Conservation (phyloP, 1,139 yeast genomes). For the Schizosaccharomyces versatilis region DNA sequence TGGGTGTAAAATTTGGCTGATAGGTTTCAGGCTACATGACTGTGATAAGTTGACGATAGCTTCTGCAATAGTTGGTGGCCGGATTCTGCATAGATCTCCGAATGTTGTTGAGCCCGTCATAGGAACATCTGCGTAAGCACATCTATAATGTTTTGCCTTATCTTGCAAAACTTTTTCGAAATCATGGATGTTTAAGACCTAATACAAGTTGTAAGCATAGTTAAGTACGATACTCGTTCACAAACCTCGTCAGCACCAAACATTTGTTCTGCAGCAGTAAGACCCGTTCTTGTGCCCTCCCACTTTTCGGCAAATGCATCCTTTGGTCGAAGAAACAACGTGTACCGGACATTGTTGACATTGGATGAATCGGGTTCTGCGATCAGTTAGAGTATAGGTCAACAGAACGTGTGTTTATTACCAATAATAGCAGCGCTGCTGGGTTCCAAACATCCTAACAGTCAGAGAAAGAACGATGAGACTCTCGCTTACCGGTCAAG, state of each 20-base stretch:
- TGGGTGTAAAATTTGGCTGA: slow-evolving; percentile 25
- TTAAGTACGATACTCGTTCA: not conserved
- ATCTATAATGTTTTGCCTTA: not conserved
- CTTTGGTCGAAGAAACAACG: slow-evolving; percentile 73
- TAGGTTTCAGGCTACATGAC: too few species aligned
- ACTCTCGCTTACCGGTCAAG: slow-evolving; percentile 62
- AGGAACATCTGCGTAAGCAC: not conserved
- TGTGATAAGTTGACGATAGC: not conserved
- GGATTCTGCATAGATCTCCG: not conserved
- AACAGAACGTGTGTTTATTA: not conserved
- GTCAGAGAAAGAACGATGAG: slow-evolving; percentile 28
- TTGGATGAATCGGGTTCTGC: slow-evolving; percentile 22
- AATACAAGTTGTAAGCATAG: not conserved
- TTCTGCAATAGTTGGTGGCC: not conserved
- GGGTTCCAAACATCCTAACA: slow-evolving; percentile 4
- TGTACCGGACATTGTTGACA: slow-evolving; percentile 21
- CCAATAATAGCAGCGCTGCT: not conserved
- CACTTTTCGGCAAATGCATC: slow-evolving; percentile 60
- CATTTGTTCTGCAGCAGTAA: slow-evolving; percentile 54
- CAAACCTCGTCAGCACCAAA: slow-evolving; percentile 61
- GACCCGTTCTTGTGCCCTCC: slow-evolving; percentile 87
- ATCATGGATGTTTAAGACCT: not conserved
- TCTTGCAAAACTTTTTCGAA: not conserved
- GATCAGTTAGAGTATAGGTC: not conserved
- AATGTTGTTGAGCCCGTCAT: not conserved